Evolutionary conservation across 2,329 filamentous ascomycete genomes (phyloP), one percentile per base, ranked within the genome.

Genomic region (Aspergillus aculeatinus): DNA sequence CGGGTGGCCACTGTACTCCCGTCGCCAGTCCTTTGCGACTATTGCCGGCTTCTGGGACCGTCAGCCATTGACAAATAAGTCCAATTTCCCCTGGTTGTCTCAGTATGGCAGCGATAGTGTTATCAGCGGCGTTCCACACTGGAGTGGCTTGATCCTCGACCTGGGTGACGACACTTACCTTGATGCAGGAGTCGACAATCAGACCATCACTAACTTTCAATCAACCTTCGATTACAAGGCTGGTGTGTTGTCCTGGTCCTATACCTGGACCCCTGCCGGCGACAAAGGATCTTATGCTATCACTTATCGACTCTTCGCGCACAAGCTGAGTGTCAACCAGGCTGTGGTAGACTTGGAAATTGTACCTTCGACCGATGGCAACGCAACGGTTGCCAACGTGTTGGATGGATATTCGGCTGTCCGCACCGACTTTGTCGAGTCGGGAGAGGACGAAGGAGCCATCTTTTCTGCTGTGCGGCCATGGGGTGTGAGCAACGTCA

Each of bases 101-200:
- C 85, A 90, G 65, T 88, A 89, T 73, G 88, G 88, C 6, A 84
- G 84, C 59, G 89, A 92, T 67, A 89, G 85, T 65, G 87, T 89
- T 54, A 89, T 91, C 63, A 85, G 83, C 55, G 89, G 89, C 25
- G 82, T 92, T 16, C 89, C 89, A 6, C 88, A 91, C 69, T 89
- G 87, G 81, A 81, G 81, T 27, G 85, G 84, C 1, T 74, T 89
- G 42, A 72, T 87, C 39, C 77, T 89, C 19, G 81, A 86, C 55
- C 74, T 85, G 3, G 82, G 82, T 2, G 78, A 82, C 58, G 79
- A 79, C 25, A 75, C 77, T 9, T 80, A 84, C 51, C 77, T 91
- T 33, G 83, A 88, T 75, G 85, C 88, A 3, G 84, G 80, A 0
- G 86, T 88, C 2, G 79, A 85, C 51, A 82, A 80, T 33, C 75